These are phyloP conservation scores for Solanum verrucosum DNA, from an alignment of 257 asterid species.

Conservation along the genomic window DNA sequence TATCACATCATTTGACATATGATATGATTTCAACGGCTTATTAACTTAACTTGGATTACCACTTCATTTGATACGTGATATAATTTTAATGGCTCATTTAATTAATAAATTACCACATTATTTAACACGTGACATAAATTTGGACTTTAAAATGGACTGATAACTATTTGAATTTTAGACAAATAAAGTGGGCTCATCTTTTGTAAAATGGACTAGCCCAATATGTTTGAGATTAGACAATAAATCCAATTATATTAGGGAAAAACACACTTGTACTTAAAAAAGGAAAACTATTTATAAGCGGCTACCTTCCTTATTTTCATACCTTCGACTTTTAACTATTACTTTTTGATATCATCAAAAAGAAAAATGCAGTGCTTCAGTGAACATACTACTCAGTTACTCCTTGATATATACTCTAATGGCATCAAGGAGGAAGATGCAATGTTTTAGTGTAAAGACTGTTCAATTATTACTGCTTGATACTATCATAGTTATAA, in stretches of 20 bases:
- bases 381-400: too few species aligned
- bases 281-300: too few species aligned
- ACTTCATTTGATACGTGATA: not conserved
- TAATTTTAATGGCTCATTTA: too few species aligned
- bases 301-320: too few species aligned
- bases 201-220: not conserved
- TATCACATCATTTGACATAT: not conserved
- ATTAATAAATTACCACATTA: too few species aligned
- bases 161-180: not conserved
- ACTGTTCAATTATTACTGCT: too few species aligned
- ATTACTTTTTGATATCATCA: too few species aligned
- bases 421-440: not conserved
- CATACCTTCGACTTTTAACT: too few species aligned
- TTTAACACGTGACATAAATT: not conserved
- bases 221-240: not conserved
- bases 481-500: not conserved
- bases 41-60: not conserved
- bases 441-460: not conserved
- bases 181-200: not conserved
- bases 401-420: too few species aligned
- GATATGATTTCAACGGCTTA: not conserved
- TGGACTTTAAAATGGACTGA: not conserved
- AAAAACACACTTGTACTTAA: not conserved
- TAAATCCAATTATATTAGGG: not conserved
- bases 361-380: too few species aligned